These are phyloP conservation scores for Epithele typhae DNA, from an alignment of 768 basidiomycete species.

Conservation along the genomic window DNA sequence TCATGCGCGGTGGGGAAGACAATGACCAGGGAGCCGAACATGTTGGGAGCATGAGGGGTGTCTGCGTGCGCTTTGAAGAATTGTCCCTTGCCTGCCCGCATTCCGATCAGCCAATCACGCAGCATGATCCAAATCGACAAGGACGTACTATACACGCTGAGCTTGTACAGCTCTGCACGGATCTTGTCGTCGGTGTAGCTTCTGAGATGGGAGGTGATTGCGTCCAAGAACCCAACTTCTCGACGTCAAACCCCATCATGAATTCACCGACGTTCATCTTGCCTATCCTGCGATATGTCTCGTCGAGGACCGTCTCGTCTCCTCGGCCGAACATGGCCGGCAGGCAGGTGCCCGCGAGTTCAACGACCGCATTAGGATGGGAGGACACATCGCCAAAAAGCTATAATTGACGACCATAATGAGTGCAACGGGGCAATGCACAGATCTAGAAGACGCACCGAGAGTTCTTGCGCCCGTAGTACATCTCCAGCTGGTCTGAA, in stretches of 20 bases:
- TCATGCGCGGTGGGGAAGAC: conserved; percentile 44
- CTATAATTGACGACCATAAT: conserved; percentile 4
- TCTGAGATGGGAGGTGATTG: conserved; percentile 7
- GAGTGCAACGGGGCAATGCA: background rate
- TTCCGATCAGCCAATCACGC: too few species aligned
- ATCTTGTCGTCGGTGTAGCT: conserved; percentile 6
- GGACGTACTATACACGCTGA: conserved; percentile 41
- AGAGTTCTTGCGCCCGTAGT: background rate
- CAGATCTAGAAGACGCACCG: background rate
- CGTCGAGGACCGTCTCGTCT: conserved; percentile 37
- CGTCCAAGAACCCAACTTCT: conserved; percentile 25
- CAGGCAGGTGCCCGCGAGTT: conserved; percentile 31
- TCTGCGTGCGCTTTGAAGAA: conserved; percentile 52
- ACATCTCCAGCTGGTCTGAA: background rate
- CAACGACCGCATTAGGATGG: conserved; percentile 8
- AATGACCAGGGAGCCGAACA: conserved; percentile 51
- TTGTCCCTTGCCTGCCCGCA: conserved; percentile 31
- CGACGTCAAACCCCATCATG: conserved; percentile 29
- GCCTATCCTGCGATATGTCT: conserved; percentile 41
- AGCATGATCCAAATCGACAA: background rate
- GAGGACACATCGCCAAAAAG: conserved; percentile 6
- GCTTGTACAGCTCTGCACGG: conserved; percentile 37
- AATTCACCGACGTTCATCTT: conserved; percentile 39
- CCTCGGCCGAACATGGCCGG: conserved; percentile 38
- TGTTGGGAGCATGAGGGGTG: conserved; percentile 37